A percentile compares a stretch with the other conserved stretches of the same genome.
These are phyloP conservation scores for Lentinula sp. DNA, from an alignment of 768 basidiomycete genomes.

Conservation along the genomic window DNA sequence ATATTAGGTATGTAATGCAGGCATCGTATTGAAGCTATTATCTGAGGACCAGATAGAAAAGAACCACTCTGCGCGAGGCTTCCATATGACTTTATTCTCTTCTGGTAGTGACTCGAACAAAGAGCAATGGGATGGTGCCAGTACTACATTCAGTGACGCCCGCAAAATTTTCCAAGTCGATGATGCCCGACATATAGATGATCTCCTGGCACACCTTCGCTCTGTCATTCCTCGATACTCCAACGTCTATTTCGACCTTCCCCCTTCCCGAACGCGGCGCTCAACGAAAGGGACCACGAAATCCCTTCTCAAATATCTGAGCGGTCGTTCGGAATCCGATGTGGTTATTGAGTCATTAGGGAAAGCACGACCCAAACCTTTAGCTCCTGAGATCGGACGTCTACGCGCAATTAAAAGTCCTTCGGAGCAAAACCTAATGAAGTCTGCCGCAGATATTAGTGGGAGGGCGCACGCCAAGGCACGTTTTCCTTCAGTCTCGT, in stretches of 20 bases:
- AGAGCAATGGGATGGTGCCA: constrained; percentile 92
- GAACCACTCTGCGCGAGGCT: constrained; percentile 63
- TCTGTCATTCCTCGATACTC: constrained; percentile 42
- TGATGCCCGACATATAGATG: constrained; percentile 51
- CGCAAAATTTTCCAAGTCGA: constrained; percentile 73
- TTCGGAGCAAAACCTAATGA: constrained; percentile 76
- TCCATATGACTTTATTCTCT: constrained; percentile 83
- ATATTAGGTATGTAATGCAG: constrained; percentile 54
- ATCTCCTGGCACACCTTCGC: constrained; percentile 54
- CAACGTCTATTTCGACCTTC: constrained; percentile 48
- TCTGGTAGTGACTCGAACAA: constrained; percentile 65
- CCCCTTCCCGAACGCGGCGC: constrained; percentile 22
- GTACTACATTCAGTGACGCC: constrained; percentile 65
- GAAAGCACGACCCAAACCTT: constrained; percentile 34
- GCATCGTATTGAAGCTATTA: not conserved
- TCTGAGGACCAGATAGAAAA: constrained; percentile 45
- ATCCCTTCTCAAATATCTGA: constrained; percentile 50
- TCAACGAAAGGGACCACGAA: constrained; percentile 36
- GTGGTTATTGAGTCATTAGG: constrained; percentile 54
- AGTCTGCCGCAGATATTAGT: constrained; percentile 82
- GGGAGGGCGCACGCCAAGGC: constrained; percentile 82
- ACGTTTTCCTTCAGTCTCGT: constrained; percentile 7
- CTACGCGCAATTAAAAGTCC: constrained; percentile 76
- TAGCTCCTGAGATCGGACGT: constrained; percentile 65
- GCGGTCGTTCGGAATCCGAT: constrained; percentile 31